Conservation (phyloP, 805 yeast species). For the Cyberlindnera meyerae region DNA sequence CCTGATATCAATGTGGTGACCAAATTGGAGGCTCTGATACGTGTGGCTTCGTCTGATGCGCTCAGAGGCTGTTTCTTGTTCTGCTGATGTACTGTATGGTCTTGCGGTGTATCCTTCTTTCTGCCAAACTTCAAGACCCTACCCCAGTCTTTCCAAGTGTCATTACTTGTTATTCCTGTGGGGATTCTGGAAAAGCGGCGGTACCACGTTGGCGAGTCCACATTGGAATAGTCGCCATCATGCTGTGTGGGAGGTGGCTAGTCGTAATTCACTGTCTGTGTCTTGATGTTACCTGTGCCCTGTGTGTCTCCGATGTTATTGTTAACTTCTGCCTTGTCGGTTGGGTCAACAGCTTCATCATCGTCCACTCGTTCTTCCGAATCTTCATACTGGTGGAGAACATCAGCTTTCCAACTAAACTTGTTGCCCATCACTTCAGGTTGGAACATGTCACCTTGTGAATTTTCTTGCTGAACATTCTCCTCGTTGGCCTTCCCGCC, state of each 20-base stretch:
- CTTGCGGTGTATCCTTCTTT: constrained; percentile 4
- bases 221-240: neutral
- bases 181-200: constrained; percentile 19
- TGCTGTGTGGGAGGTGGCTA: neutral
- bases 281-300: neutral
- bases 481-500: too few relatives aligned
- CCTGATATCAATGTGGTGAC: constrained; percentile 56
- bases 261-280: neutral
- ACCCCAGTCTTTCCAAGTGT: constrained; percentile 25
- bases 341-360: too few relatives aligned
- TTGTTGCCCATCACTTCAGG: constrained; percentile 13
- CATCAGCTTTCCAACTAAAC: constrained; percentile 11
- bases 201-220: constrained; percentile 24
- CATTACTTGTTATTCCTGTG: constrained; percentile 11
- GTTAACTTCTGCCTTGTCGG: too few relatives aligned
- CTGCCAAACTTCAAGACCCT: constrained; percentile 25
- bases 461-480: constrained; percentile 2
- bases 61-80: constrained; percentile 6
- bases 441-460: constrained; percentile 13
- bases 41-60: constrained; percentile 23
- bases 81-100: constrained; percentile 1
- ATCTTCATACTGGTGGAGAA: constrained; percentile 10
- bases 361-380: constrained; percentile 7
- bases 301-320: too few relatives aligned
- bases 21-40: constrained; percentile 36